Evolutionary conservation across 2,329 filamentous ascomycete genomes (phyloP), one percentile per base, ranked within the genome.

Genomic region (Xylaria sp.): DNA sequence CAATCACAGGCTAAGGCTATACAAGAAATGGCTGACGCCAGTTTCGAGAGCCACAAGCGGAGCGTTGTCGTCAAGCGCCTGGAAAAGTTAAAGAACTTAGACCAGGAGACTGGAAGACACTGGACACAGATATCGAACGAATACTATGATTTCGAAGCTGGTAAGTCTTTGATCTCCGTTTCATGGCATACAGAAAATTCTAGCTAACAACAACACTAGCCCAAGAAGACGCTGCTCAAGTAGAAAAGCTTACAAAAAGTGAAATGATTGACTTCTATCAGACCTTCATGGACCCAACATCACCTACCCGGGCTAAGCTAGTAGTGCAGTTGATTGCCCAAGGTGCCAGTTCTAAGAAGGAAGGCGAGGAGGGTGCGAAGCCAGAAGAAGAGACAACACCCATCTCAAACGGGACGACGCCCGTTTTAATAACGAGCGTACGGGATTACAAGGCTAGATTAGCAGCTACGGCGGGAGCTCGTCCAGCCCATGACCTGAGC

Each of bases 1-100:
- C 80, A 80, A 23, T 81, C 82, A 14, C 93, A 92, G 66, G 86
- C 84, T 19, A 80, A 85, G 45, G 88, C 81, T 2, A 77, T 98
- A 23, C 82, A 86, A 47, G 83, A 88, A 2, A 97, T 98, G 94
- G 84, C 84, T 2, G 88, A 94, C 1, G 81, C 87, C 1, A 92
- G 94, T 9, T 98, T 99, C 70, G 92, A 97, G 73, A 89, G 88
- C 50, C 92, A 98, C 79, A 97, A 97, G 80, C 86, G 91, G 70
- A 96, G 93, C 72, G 82, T 98, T 43, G 88, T 97, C 72, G 92
- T 91, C 74, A 93, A 93, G 78, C 83, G 92, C 15, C 80, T 96
- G 21, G 94, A 98, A 78, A 97, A 96, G 77, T 77, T 96, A 70
- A 97, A 97, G 83, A 98, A 97, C 69, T 80, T 99, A 49, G 86